Evolutionary conservation across 768 basidiomycete species (phyloP).

Genomic region (Boletus fagicola): DNA sequence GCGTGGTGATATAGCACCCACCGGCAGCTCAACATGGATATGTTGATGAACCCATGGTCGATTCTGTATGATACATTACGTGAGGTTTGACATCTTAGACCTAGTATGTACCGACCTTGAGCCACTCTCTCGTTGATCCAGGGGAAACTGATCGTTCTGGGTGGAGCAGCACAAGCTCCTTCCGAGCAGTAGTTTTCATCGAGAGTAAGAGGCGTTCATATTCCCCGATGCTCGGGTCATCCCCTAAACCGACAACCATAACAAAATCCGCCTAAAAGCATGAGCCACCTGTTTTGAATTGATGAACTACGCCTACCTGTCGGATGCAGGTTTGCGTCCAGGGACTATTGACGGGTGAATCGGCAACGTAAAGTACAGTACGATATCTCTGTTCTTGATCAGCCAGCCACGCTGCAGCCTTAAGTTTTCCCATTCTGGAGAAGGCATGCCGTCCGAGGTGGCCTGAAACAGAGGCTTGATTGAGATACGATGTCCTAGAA

Average conservation of each 20-base stretch:
- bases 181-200: conserved; percentile 97
- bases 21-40: conserved; percentile 89
- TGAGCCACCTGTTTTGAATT: conserved; percentile 9
- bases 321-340: conserved; percentile 99
- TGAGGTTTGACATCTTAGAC: conserved; percentile 5
- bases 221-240: conserved; percentile 88
- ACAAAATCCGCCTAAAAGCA: conserved; percentile 78
- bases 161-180: conserved; percentile 92
- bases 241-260: conserved; percentile 91
- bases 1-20: conserved; percentile 33
- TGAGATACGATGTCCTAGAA: conserved; percentile 89
- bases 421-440: conserved; percentile 94
- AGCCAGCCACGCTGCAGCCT: conserved; percentile 88
- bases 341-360: conserved; percentile 89
- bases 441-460: conserved; percentile 96
- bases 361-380: conserved; percentile 93
- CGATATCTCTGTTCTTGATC: conserved; percentile 93
- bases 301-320: conserved; percentile 52
- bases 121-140: conserved; percentile 93
- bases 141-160: conserved; percentile 85
- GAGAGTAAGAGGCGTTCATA: conserved; percentile 91
- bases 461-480: conserved; percentile 88
- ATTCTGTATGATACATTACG: conserved; percentile 46
- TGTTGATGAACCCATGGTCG: conserved; percentile 97
- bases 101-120: conserved; percentile 58